A percentile compares a stretch with the other conserved stretches of the same genome.
Conservation (phyloP, 176 grass and related monocot genomes). For the Saccharum spontaneum region DNA sequence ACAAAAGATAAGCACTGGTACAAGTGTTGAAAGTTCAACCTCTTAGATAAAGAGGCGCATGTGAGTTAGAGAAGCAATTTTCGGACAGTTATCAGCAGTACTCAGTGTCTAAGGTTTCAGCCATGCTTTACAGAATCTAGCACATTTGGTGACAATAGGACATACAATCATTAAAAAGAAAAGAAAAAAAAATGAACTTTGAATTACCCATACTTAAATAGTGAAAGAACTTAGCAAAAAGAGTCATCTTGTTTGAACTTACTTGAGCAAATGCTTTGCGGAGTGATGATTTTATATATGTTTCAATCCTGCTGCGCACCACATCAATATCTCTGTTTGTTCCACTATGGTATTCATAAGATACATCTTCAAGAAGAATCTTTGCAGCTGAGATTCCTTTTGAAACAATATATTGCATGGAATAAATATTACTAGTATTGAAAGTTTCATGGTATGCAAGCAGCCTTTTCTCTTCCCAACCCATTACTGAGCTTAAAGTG, state of each 20-base stretch:
- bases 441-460: constrained; percentile 88
- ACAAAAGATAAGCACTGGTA: constrained; percentile 14
- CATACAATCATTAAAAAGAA: background rate
- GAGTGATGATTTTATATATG: constrained; percentile 75
- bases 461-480: constrained; percentile 77
- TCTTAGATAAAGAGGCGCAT: constrained; percentile 9
- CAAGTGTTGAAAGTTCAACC: background rate
- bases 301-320: constrained; percentile 57
- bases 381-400: constrained; percentile 65
- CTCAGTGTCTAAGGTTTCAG: constrained; percentile 28
- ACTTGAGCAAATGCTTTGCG: constrained; percentile 81
- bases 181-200: background rate
- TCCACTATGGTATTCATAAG: constrained; percentile 52
- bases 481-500: constrained; percentile 66
- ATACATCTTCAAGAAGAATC: constrained; percentile 67
- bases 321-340: constrained; percentile 64
- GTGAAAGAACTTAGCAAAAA: background rate
- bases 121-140: background rate
- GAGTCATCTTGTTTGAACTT: constrained; percentile 34
- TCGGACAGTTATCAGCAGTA: background rate
- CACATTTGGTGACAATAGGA: background rate
- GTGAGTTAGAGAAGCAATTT: background rate
- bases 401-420: constrained; percentile 66
- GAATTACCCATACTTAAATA: background rate
- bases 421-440: constrained; percentile 61